Conservation (phyloP, 371 early-diverging fungal species). For the Syncephalastrum sp. region DNA sequence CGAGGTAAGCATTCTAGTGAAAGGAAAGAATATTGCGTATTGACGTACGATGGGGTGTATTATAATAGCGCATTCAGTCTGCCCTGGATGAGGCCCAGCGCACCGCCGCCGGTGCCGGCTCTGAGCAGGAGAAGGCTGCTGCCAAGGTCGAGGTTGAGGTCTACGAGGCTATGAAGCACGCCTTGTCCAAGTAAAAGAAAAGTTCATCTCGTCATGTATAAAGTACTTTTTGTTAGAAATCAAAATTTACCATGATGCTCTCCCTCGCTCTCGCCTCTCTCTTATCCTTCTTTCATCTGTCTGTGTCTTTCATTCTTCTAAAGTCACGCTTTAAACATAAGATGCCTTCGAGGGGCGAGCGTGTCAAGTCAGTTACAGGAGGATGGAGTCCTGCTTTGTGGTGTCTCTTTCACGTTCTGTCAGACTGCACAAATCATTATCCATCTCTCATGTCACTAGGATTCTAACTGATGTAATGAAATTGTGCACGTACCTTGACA, state of each 20-base stretch:
- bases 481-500: too few species aligned
- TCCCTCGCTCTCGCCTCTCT: too few species aligned
- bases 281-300: too few species aligned
- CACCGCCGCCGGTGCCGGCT: constrained; percentile 49
- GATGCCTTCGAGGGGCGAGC: too few species aligned
- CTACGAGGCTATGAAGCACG: constrained; percentile 80
- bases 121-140: constrained; percentile 82
- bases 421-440: too few species aligned
- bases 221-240: constrained; percentile 2
- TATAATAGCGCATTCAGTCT: constrained; percentile 66
- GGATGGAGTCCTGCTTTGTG: too few species aligned
- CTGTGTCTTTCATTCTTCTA: too few species aligned
- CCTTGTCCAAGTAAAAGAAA: constrained; percentile 48
- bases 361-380: too few species aligned
- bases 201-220: not conserved
- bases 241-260: not conserved
- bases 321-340: too few species aligned
- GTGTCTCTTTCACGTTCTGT: too few species aligned
- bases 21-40: not conserved
- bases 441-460: too few species aligned
- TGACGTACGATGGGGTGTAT: constrained; percentile 11
- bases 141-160: constrained; percentile 91
- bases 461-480: too few species aligned
- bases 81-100: constrained; percentile 87
- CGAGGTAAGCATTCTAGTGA: constrained; percentile 47